These are phyloP conservation scores for Haplographium delicatum DNA, from an alignment of 495 filamentous ascomycete genomes.

Conservation along the genomic window DNA sequence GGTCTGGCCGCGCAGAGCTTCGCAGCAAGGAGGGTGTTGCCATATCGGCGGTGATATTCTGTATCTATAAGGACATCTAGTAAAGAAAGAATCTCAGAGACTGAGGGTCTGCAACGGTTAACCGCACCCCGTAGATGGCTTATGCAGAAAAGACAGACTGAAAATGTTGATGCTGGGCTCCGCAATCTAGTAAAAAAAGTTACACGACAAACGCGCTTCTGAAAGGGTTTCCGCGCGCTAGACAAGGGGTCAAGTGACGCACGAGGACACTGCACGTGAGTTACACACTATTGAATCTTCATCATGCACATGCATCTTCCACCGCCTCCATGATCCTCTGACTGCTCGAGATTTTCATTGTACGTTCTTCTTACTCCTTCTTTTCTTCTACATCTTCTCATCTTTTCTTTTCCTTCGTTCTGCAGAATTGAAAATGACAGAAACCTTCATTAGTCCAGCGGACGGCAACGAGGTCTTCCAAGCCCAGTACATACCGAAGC, in stretches of 20 bases:
- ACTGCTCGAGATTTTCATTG: conserved; percentile 3
- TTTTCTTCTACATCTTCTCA: conserved; percentile 1
- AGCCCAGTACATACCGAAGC: conserved; percentile 23
- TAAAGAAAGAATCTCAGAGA: neutral
- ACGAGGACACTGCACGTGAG: conserved; percentile 1
- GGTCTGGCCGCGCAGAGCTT: conserved; percentile 6
- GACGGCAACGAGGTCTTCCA: conserved; percentile 25
- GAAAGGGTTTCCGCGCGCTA: neutral
- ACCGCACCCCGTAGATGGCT: neutral
- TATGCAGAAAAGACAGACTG: neutral
- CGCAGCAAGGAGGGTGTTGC: conserved; percentile 19
- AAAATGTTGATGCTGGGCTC: conserved; percentile 9
- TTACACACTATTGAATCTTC: neutral
- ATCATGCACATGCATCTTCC: conserved; percentile 1
- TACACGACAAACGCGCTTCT: neutral
- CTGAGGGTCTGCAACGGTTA: neutral
- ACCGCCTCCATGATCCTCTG: conserved; percentile 5
- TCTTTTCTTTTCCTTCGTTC: conserved; percentile 1
- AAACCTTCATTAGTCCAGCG: conserved; percentile 10
- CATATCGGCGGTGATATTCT: conserved; percentile 17
- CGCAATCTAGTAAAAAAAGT: neutral
- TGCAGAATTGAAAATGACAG: conserved; percentile 15
- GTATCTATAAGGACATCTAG: conserved; percentile 2
- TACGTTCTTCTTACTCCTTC: conserved; percentile 9
- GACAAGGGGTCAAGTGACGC: neutral